phyloP scores from a whole-genome alignment of 495 filamentous ascomycete genomes.

The Cryomyces antarcticus region DNA sequence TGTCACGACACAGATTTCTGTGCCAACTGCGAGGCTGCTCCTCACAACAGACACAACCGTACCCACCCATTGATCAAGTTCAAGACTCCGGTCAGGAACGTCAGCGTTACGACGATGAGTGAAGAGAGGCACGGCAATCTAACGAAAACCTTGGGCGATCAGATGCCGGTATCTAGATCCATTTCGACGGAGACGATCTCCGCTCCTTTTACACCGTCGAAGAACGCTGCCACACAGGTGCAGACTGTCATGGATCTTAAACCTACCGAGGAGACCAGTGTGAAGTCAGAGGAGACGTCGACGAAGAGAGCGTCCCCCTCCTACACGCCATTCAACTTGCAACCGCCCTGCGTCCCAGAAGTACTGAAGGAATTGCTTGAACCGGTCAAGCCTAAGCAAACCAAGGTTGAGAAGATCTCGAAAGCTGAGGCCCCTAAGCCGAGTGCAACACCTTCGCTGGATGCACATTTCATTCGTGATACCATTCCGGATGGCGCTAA shows the following conservation, averaged over 20 bases:
- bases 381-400: slow-evolving; percentile 1
- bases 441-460: slow-evolving; percentile 18
- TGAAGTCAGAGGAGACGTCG: slow-evolving; percentile 18
- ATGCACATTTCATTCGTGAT: slow-evolving; percentile 65
- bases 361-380: slow-evolving; percentile 10
- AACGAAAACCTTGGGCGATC: slow-evolving; percentile 48
- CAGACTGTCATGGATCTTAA: slow-evolving; percentile 56
- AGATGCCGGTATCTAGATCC: slow-evolving; percentile 18
- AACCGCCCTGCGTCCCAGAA: not conserved
- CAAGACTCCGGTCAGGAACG: slow-evolving; percentile 79
- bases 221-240: slow-evolving; percentile 39
- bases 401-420: slow-evolving; percentile 2
- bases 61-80: slow-evolving; percentile 95
- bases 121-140: slow-evolving; percentile 44
- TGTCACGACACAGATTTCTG: slow-evolving; percentile 96
- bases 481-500: slow-evolving; percentile 57
- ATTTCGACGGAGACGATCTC: slow-evolving; percentile 29
- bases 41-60: slow-evolving; percentile 67
- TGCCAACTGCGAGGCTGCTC: slow-evolving; percentile 76
- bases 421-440: not conserved
- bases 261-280: slow-evolving; percentile 26
- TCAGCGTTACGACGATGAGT: slow-evolving; percentile 66
- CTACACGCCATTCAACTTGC: too few species aligned
- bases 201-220: slow-evolving; percentile 21
- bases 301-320: slow-evolving; percentile 7